phyloP scores from a whole-genome alignment of 2,329 filamentous ascomycete species.

The Pseudogymnoascus sp. region DNA sequence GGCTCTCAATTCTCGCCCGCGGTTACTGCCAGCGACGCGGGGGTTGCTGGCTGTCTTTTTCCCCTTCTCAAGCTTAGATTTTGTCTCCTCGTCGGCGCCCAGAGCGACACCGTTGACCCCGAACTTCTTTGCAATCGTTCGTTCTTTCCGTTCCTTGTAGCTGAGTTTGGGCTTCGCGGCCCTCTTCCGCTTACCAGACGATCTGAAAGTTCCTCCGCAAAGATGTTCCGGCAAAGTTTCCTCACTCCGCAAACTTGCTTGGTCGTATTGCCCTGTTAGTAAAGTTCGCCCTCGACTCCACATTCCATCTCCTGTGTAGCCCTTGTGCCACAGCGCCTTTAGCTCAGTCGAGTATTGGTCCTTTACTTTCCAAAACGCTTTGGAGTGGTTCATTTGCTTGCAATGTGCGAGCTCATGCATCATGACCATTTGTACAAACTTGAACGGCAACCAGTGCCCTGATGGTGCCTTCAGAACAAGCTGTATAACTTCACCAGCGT shows the following conservation, averaged over 20 bases:
- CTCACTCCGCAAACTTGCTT: conserved; percentile 40
- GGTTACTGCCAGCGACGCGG: conserved; percentile 48
- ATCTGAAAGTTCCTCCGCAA: conserved; percentile 72
- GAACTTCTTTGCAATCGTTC: conserved; percentile 51
- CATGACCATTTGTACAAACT: conserved; percentile 89
- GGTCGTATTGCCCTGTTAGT: conserved; percentile 50
- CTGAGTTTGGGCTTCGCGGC: conserved; percentile 36
- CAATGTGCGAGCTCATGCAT: conserved; percentile 80
- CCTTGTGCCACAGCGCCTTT: conserved; percentile 57
- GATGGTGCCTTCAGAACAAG: conserved; percentile 64
- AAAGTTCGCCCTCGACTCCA: conserved; percentile 68
- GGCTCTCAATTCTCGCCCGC: conserved; percentile 51
- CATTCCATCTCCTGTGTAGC: conserved; percentile 72
- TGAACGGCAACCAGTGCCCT: conserved; percentile 68
- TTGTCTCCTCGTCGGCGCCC: conserved; percentile 49
- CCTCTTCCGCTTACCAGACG: conserved; percentile 42
- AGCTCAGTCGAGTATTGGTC: conserved; percentile 66
- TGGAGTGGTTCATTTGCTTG: conserved; percentile 85
- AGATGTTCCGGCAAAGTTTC: conserved; percentile 61
- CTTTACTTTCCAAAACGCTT: conserved; percentile 71
- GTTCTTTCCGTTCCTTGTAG: conserved; percentile 36
- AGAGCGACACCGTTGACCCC: conserved; percentile 33
- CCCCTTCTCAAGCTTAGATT: conserved; percentile 33
- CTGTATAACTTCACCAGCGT: conserved; percentile 79
- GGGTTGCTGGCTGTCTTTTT: conserved; percentile 46